Percentiles rank a stretch among this genome's conserved stretches.
Conservation (phyloP, 2,329 filamentous ascomycete species). For the Alternaria gaisen region DNA sequence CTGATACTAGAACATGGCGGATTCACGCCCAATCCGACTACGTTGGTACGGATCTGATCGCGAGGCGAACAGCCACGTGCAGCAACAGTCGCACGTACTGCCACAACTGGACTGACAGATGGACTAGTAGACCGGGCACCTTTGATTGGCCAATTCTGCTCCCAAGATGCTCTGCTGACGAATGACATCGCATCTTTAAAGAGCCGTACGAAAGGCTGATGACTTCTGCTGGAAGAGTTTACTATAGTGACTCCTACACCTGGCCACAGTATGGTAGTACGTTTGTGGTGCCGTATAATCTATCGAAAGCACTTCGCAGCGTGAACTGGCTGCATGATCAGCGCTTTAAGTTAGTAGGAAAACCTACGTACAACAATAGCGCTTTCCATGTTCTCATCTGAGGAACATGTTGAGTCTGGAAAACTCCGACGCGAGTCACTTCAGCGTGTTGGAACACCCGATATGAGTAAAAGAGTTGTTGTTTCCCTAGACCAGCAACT, state of each 20-base stretch:
- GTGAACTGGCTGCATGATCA: neutral
- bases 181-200: neutral
- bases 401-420: too few species aligned
- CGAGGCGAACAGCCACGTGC: neutral
- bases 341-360: neutral
- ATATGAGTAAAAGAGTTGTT: neutral
- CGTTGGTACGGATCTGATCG: neutral
- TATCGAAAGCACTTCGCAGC: neutral
- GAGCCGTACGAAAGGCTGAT: neutral
- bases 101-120: neutral
- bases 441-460: neutral
- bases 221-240: neutral
- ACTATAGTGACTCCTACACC: neutral
- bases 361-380: too few species aligned
- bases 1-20: neutral
- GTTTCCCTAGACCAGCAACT: neutral
- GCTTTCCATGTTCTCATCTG: neutral
- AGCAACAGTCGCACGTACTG: neutral
- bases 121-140: neutral
- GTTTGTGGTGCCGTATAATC: too few species aligned
- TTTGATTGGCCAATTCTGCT: neutral
- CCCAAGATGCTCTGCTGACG: neutral
- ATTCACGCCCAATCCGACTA: neutral
- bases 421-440: neutral
- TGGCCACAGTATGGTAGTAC: too few species aligned